Evolutionary conservation across 1,139 yeast genomes (phyloP), one percentile per base, ranked within the genome.

Genomic region (Suhomyces bokatorum): DNA sequence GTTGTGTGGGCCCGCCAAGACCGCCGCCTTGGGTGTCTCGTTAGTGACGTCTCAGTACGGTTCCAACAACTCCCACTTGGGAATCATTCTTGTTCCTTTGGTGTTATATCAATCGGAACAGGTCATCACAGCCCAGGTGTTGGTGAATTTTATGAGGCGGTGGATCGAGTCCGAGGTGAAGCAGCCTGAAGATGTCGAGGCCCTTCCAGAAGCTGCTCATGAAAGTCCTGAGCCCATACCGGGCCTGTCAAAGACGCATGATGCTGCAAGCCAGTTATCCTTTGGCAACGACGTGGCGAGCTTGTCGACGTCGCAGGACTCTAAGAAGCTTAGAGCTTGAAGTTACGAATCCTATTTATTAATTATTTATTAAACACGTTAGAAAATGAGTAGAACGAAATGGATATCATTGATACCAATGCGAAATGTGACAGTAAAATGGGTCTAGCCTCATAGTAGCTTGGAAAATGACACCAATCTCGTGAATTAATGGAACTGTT

Each of bases 1-100:
- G 84, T 76, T 88, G 46, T 88, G 96, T 64, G 96, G 96, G 6
- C 95, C 96, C 1, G 96, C 97, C 4, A 89, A 89, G 61, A 88
- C 96, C 0, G 96, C 96, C 0, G 96, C 96, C 0, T 70, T 89
- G 42, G 97, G 97, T 37, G 95, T 89, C 1, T 86, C 96, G 1
- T 71, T 89, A 45, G 73, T 87, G 9, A 73, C 89, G 1, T 80
- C 96, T 0, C 96, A 89, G 62, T 89, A 87, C 60, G 95, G 95
- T 8, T 66, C 80, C 5, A 57, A 74, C 39, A 78, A 78, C 52
- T 75, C 76, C 6, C 70, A 80, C 51, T 69, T 88, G 50, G 97
- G 96, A 20, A 78, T 80, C 45, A 66, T 89, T 34, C 68, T 90
- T 34, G 89, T 88, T 5, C 95, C 97, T 0, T 71, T 89, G 59